These are phyloP conservation scores for Lolium rigidum DNA, from an alignment of 176 grass and related monocot genomes.

Conservation along the genomic window DNA sequence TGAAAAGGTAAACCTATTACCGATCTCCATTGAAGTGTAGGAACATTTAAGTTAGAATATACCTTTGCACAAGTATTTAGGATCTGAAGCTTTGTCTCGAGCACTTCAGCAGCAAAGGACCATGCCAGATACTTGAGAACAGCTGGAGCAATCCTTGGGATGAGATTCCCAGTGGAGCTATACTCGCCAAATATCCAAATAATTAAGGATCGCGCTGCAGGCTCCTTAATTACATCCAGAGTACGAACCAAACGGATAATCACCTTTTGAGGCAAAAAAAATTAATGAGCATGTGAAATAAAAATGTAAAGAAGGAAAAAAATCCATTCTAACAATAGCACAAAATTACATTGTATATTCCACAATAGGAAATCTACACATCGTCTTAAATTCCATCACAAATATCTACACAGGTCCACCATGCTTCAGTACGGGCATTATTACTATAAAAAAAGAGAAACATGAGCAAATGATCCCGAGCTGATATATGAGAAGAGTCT, in stretches of 20 bases:
- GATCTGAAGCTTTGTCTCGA: conserved; percentile 95
- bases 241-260: conserved; percentile 75
- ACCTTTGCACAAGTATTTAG: conserved; percentile 90
- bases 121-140: conserved; percentile 90
- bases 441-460: not conserved
- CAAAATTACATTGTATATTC: not conserved
- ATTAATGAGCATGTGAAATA: conserved; percentile 19
- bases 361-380: not conserved
- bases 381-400: conserved; percentile 1
- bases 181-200: conserved; percentile 94
- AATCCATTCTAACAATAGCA: conserved; percentile 7
- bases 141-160: conserved; percentile 72
- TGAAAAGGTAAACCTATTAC: conserved; percentile 56
- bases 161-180: conserved; percentile 68
- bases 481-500: not conserved
- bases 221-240: conserved; percentile 82
- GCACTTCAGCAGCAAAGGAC: conserved; percentile 73
- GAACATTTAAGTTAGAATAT: conserved; percentile 45
- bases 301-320: conserved; percentile 23
- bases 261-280: conserved; percentile 54
- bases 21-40: conserved; percentile 30
- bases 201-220: conserved; percentile 78
- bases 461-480: not conserved
- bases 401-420: conserved; percentile 22
- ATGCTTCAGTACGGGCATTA: conserved; percentile 15